These are phyloP conservation scores for Mallotus japonicus DNA, from an alignment of 441 rosid species.

Conservation along the genomic window DNA sequence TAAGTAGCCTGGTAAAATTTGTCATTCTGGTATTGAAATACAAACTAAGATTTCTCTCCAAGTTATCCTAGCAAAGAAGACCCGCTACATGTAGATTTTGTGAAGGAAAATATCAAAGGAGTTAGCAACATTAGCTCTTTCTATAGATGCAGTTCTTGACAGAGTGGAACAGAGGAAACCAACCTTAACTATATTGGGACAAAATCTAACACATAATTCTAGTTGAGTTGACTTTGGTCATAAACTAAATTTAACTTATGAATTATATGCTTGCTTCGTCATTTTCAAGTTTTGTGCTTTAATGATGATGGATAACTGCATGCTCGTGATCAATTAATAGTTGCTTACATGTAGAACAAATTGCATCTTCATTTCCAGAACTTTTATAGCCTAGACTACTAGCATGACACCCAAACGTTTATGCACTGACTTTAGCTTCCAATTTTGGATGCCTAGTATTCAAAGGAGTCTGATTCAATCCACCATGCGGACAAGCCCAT, in stretches of 20 bases:
- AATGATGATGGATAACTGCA: neutral
- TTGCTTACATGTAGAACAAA: neutral
- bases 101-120: neutral
- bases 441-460: neutral
- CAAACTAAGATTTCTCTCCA: neutral
- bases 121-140: neutral
- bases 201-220: neutral
- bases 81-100: neutral
- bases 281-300: neutral
- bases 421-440: neutral
- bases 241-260: neutral
- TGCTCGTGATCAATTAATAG: neutral
- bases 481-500: conserved; percentile 1
- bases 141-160: neutral
- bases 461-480: neutral
- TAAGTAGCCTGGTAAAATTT: neutral
- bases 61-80: neutral
- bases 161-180: neutral
- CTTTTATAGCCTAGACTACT: neutral
- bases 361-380: neutral
- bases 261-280: neutral
- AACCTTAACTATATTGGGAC: neutral
- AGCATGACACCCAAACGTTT: neutral
- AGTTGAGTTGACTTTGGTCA: neutral
- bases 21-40: neutral